phyloP scores from a whole-genome alignment of 495 filamentous ascomycete genomes.

The Halenospora varia region DNA sequence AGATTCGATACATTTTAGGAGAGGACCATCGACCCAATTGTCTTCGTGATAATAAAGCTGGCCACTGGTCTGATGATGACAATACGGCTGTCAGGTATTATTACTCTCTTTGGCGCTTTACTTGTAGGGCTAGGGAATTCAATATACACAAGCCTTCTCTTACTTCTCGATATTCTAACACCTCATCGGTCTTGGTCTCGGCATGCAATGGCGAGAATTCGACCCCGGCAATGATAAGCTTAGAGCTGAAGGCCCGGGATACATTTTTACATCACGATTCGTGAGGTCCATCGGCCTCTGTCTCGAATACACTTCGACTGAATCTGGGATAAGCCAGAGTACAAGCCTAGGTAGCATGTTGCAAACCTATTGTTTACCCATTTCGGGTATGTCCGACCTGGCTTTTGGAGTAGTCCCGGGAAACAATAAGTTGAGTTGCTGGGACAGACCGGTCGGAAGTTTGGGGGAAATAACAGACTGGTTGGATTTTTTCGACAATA shows the following conservation, averaged over 20 bases:
- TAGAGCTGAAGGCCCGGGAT: not conserved
- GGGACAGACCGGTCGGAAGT: constrained; percentile 1
- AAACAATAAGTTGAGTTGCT: not conserved
- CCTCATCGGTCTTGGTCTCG: not conserved
- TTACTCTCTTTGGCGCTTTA: too few relatives aligned
- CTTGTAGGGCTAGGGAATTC: too few relatives aligned
- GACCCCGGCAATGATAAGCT: not conserved
- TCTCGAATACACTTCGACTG: not conserved
- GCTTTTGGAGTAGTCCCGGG: constrained; percentile 4
- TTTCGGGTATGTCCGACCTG: not conserved
- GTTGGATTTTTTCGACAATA: constrained; percentile 6
- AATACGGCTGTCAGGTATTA: too few relatives aligned
- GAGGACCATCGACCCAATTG: too few relatives aligned
- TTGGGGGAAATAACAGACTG: not conserved
- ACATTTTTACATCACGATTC: constrained; percentile 2
- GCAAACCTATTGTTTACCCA: not conserved
- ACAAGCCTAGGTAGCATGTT: not conserved
- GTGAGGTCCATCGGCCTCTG: constrained; percentile 1
- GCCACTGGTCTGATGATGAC: too few relatives aligned
- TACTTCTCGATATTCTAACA: too few relatives aligned
- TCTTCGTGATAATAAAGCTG: too few relatives aligned
- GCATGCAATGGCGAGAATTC: constrained; percentile 3
- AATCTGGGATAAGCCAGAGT: not conserved
- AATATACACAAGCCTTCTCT: too few relatives aligned
- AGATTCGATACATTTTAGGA: too few relatives aligned